These are phyloP conservation scores for Aspergillus awamori DNA, from an alignment of 2,329 filamentous ascomycete genomes.

Conservation along the genomic window DNA sequence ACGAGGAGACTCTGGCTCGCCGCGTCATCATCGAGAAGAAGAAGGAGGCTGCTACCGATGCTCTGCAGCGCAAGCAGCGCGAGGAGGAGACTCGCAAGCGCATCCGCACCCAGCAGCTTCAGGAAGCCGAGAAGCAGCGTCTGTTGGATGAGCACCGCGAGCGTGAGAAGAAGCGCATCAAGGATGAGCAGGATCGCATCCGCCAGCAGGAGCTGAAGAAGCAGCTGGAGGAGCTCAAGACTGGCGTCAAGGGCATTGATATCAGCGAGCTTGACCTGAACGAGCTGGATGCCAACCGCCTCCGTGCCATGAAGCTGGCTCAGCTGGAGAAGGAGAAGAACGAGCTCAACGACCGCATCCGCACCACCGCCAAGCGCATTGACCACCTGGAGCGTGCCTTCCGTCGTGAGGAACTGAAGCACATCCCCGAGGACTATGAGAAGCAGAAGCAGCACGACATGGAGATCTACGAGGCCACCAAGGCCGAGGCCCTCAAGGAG, in stretches of 20 bases:
- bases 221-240: slow-evolving; percentile 87
- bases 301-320: slow-evolving; percentile 91
- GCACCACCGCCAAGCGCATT: slow-evolving; percentile 90
- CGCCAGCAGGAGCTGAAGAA: slow-evolving; percentile 93
- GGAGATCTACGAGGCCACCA: slow-evolving; percentile 77
- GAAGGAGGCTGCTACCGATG: slow-evolving; percentile 91
- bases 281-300: slow-evolving; percentile 82
- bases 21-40: slow-evolving; percentile 94
- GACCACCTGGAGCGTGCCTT: slow-evolving; percentile 97
- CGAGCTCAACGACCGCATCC: slow-evolving; percentile 85
- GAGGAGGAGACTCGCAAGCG: slow-evolving; percentile 89
- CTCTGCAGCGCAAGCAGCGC: slow-evolving; percentile 84
- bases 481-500: slow-evolving; percentile 75
- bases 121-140: slow-evolving; percentile 86
- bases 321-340: slow-evolving; percentile 99
- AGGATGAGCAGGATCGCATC: slow-evolving; percentile 85
- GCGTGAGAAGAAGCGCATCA: slow-evolving; percentile 81
- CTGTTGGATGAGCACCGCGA: slow-evolving; percentile 91
- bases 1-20: slow-evolving; percentile 78
- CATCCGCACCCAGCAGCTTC: slow-evolving; percentile 81
- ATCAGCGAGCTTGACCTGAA: slow-evolving; percentile 72
- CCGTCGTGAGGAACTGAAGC: slow-evolving; percentile 93
- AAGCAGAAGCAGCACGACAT: slow-evolving; percentile 77
- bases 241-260: slow-evolving; percentile 79
- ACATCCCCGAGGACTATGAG: slow-evolving; percentile 82